Percentiles rank a stretch among this genome's conserved stretches.
These are phyloP conservation scores for Candida awuae DNA, from an alignment of 805 yeast genomes.

Conservation along the genomic window DNA sequence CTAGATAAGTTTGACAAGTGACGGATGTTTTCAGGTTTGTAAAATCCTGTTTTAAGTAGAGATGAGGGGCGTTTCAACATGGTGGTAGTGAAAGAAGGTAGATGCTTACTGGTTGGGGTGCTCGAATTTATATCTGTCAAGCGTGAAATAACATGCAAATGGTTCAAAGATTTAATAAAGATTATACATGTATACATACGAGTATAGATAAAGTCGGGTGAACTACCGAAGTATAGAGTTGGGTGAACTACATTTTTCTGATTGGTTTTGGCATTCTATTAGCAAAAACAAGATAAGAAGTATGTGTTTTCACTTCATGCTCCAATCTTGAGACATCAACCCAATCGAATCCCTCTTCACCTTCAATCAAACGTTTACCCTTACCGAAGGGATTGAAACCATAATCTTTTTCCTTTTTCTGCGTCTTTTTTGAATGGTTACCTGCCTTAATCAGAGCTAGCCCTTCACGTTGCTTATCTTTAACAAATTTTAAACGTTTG, in stretches of 20 bases:
- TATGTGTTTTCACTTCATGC: slow-evolving; percentile 82
- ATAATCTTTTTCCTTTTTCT: slow-evolving; percentile 26
- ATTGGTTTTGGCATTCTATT: slow-evolving; percentile 27
- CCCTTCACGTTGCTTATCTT: slow-evolving; percentile 59
- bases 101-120: too few species aligned
- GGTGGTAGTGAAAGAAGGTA: too few species aligned
- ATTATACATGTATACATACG: too few species aligned
- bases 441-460: slow-evolving; percentile 35
- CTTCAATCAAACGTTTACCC: slow-evolving; percentile 78
- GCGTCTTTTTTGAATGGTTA: slow-evolving; percentile 11
- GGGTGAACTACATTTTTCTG: background rate
- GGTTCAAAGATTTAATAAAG: too few species aligned
- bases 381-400: slow-evolving; percentile 91
- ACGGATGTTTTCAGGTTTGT: background rate
- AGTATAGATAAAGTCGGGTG: too few species aligned
- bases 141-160: too few species aligned
- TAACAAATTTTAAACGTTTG: slow-evolving; percentile 71
- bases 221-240: too few species aligned
- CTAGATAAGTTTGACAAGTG: too few species aligned
- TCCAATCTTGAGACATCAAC: slow-evolving; percentile 75
- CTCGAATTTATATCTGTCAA: too few species aligned
- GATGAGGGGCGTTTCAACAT: too few species aligned
- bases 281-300: slow-evolving; percentile 92
- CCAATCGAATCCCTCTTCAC: slow-evolving; percentile 79
- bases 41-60: too few species aligned